Evolutionary conservation across 192 early-diverging fungal species (phyloP).

Genomic region (Coemansia sp.): DNA sequence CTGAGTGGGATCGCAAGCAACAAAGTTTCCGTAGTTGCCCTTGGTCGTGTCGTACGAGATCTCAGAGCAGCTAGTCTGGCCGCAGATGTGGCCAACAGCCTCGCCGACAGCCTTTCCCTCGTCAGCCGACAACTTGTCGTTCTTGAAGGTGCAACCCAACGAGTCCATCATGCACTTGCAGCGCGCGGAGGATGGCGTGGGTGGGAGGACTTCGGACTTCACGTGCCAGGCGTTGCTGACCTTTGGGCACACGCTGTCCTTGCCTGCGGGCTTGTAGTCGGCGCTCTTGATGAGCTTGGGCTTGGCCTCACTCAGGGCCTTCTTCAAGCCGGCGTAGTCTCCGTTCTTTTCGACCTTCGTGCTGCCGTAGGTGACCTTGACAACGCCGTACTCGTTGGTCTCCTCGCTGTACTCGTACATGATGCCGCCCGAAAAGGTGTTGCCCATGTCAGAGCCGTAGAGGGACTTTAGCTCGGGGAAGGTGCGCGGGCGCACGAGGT

Average conservation of each 20-base stretch:
- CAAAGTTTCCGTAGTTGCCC: slow-evolving; percentile 50
- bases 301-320: slow-evolving; percentile 43
- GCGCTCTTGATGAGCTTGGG: slow-evolving; percentile 66
- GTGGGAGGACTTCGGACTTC: slow-evolving; percentile 58
- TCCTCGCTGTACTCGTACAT: slow-evolving; percentile 78
- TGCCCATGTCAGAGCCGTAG: slow-evolving; percentile 69
- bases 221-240: slow-evolving; percentile 59
- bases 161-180: slow-evolving; percentile 70
- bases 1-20: slow-evolving; percentile 39
- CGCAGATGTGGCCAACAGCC: slow-evolving; percentile 43
- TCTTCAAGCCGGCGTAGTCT: slow-evolving; percentile 66
- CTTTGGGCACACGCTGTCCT: slow-evolving; percentile 59
- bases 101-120: slow-evolving; percentile 42
- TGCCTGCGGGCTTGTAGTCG: slow-evolving; percentile 45
- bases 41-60: slow-evolving; percentile 41
- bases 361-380: slow-evolving; percentile 58
- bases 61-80: slow-evolving; percentile 39
- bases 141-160: slow-evolving; percentile 57
- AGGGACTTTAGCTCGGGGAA: slow-evolving; percentile 71
- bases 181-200: slow-evolving; percentile 63
- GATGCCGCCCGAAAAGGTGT: slow-evolving; percentile 69
- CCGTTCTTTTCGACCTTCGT: slow-evolving; percentile 48
- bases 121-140: slow-evolving; percentile 20
- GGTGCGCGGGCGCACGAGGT: slow-evolving; percentile 63
- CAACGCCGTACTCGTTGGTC: slow-evolving; percentile 73